Percentiles rank a stretch among this genome's conserved stretches.
These are phyloP conservation scores for Chiua virens DNA, from an alignment of 768 basidiomycete species.

Conservation along the genomic window DNA sequence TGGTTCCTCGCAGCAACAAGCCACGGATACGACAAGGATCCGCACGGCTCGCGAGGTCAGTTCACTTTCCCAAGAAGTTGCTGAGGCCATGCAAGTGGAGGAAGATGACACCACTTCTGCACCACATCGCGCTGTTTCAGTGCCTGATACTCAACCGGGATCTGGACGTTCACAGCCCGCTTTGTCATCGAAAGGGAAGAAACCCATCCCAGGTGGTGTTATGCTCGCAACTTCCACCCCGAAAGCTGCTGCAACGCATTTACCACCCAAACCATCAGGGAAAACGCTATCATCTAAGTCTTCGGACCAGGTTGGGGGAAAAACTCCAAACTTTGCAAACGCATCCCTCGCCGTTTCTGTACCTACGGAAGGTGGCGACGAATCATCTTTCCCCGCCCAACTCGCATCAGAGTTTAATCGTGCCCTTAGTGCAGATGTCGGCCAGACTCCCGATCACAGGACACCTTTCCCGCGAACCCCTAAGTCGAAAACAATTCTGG, in stretches of 20 bases:
- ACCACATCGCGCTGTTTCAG: neutral
- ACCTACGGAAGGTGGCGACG: constrained; percentile 12
- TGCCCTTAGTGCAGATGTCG: neutral
- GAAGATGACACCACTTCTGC: neutral
- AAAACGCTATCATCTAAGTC: neutral
- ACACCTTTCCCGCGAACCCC: constrained; percentile 15
- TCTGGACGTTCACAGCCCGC: neutral
- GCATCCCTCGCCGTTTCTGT: constrained; percentile 7
- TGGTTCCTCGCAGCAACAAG: constrained; percentile 24
- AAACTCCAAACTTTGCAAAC: neutral
- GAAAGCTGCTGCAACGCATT: neutral
- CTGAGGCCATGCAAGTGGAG: constrained; percentile 1
- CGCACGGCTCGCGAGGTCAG: constrained; percentile 17
- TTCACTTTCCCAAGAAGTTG: neutral
- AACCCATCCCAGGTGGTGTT: constrained; percentile 19
- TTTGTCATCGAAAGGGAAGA: constrained; percentile 2
- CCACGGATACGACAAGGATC: constrained; percentile 30
- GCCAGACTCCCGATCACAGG: constrained; percentile 9
- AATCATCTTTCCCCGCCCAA: constrained; percentile 6
- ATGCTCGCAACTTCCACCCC: constrained; percentile 10
- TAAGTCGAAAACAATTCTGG: constrained; percentile 26
- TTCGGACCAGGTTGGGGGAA: neutral
- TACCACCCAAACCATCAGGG: constrained; percentile 1
- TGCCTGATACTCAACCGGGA: neutral
- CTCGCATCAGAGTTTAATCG: constrained; percentile 17